Base-by-base conservation (phyloP, 1,284 basidiomycete genomes). In the Ustilago sp. region DNA sequence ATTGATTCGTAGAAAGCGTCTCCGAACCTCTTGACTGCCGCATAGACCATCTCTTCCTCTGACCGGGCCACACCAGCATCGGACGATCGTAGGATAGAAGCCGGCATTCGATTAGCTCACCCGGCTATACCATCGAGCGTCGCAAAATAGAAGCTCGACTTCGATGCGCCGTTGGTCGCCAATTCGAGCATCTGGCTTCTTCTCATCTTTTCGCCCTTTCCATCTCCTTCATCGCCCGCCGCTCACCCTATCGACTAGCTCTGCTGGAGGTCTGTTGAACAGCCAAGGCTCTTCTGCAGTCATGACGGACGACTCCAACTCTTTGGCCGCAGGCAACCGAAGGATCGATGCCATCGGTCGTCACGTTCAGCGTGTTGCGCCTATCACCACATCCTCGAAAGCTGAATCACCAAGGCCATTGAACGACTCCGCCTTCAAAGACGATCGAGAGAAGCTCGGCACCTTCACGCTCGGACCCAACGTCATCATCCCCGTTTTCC, bases 401-500 rank as follows among this genome's bases (percentile, higher is more conserved):
- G 35, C 67, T 8, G 48, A 69, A 36, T 57, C 39, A 8, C 71
- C 75, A 19, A 58, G 47, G 8, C 64, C 71, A 12, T 38, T 66
- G n/a, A 56, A 32, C 39, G 32, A 61, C 15, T 54, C 36, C 4
- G 60, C 62, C 8, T 66, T 67, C 48, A 34, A 41, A 17, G 68
- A 74, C 28, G 67, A 70, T 41, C 65, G 71, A 32, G 70, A 77
- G 13, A 68, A 62, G 39, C 68, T 83, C 31, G 84, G 84, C 52
- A 80, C 79, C 19, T 73, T 86, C 43, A 79, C 76, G 3, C 71
- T 86, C 9, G 84, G 84, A 4, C 76, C 83, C 47, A 70, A 82
- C 41, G 83, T 86, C 31, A 41, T 70, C 32, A 83, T 86, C 12
- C 83, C 84, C 11, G 80, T 86, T 43, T 80, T 79, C 47, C 55